Base-by-base conservation (phyloP, 2,329 filamentous ascomycete genomes). In the Fusarium nematophilum region DNA sequence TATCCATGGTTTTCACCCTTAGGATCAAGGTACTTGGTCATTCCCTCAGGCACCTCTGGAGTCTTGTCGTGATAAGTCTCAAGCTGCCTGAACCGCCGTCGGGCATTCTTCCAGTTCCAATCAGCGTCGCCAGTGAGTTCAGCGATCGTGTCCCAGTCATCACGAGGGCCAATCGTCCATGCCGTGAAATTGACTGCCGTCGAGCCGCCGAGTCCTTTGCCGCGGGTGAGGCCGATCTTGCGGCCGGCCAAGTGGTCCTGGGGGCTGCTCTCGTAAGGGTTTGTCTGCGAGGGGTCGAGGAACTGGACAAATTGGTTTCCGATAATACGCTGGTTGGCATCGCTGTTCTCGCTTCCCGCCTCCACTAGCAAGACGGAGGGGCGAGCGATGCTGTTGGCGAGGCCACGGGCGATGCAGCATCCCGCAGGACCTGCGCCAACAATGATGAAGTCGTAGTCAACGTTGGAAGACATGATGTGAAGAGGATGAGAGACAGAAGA, bases 361-460 rank as follows among this genome's bases (percentile, higher is more conserved):
- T 62, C 59, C 18, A 62, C 47, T 13, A 62, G 29, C n/a, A 60
- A 29, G 5, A 62, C 57, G 0, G 36, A 45, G 1, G 59, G 59
- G 1, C 53, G 56, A 4, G 52, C 45, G 4, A 51, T 48, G 25
- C 47, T 48, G 14, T 36, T 42, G 1, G 59, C 59, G 14, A 62
- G 37, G 14, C 56, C 56, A 3, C 59, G 53, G 0, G 59, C 59
- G 21, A 62, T 27, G 21, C 40, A 40, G 21, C 59, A 57, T 14
- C 59, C 59, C 25, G 59, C 52, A 18, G 59, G 59, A 5, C 59
- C 59, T 5, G 59, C 56, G 21, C 59, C 59, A 5, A 62, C 59
- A 15, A 62, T 38, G 33, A 62, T 60, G 30, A 61, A 61, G 54
- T 61, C 58, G 39, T 59, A 61, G 21, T 51, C n/a, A 4, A 29